Evolutionary conservation across 371 early-diverging fungal genomes (phyloP).

Genomic region (Mortierella sp.): DNA sequence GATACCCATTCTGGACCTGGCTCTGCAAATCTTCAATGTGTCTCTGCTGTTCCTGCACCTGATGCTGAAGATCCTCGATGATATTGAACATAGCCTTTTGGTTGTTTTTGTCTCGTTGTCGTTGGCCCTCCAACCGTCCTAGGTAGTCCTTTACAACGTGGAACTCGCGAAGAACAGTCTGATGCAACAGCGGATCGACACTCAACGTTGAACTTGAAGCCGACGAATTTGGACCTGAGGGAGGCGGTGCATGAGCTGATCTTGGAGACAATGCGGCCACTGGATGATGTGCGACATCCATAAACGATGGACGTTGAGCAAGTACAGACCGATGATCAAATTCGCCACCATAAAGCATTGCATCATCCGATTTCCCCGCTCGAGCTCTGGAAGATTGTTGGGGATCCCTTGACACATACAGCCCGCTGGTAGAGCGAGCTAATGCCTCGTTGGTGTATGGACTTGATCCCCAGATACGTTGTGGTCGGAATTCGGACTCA

Average conservation of each 20-base stretch:
- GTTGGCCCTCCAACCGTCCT: slow-evolving; percentile 32
- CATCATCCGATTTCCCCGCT: no score
- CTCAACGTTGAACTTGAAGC: no score
- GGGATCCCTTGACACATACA: slow-evolving; percentile 2
- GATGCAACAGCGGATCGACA: slow-evolving; percentile 25
- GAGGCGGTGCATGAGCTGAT: no score
- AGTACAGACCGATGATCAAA: no score
- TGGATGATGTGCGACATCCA: no score
- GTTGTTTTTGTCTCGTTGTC: slow-evolving; percentile 32
- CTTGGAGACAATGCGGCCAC: no score
- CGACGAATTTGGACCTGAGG: no score
- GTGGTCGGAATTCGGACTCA: slow-evolving; percentile 22
- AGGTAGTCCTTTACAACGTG: slow-evolving; percentile 19
- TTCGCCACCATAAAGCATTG: no score
- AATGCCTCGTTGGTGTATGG: slow-evolving; percentile 21
- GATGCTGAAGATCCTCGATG: slow-evolving; percentile 32
- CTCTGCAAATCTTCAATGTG: slow-evolving; percentile 23
- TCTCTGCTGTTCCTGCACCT: slow-evolving; percentile 31
- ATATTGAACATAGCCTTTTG: slow-evolving; percentile 22
- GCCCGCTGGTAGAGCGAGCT: neutral
- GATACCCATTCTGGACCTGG: slow-evolving; percentile 6
- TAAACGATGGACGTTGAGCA: no score
- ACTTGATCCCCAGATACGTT: slow-evolving; percentile 35
- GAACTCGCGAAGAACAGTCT: slow-evolving; percentile 29
- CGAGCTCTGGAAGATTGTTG: no score